Conservation (phyloP, 2,329 filamentous ascomycete species). For the Escovopsis sp. region DNA sequence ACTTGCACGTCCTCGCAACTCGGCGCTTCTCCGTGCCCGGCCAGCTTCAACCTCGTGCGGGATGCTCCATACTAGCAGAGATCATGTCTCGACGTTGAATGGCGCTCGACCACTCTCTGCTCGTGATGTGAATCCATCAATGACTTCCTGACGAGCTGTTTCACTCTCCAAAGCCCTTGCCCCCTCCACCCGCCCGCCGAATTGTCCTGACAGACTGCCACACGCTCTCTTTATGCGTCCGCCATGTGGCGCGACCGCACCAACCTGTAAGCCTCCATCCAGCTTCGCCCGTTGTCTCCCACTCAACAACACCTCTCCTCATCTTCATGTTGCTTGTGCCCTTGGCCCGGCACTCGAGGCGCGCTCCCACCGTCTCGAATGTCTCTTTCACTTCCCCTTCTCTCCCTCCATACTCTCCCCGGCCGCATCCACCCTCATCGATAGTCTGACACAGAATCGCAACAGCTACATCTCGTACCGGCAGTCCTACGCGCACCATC, state of each 20-base stretch:
- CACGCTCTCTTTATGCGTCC: slow-evolving; percentile 28
- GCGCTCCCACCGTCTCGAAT: too few species aligned
- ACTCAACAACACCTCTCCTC: background rate
- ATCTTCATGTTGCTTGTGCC: background rate
- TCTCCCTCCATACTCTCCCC: background rate
- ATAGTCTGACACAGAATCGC: slow-evolving; percentile 4
- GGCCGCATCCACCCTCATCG: too few species aligned
- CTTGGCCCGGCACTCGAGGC: too few species aligned
- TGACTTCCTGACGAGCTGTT: slow-evolving; percentile 6
- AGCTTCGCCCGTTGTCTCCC: slow-evolving; percentile 6
- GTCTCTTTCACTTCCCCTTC: background rate
- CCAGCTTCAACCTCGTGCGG: slow-evolving; percentile 3
- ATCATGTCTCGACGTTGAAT: background rate
- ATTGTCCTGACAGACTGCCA: slow-evolving; percentile 13
- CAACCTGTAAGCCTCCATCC: slow-evolving; percentile 58
- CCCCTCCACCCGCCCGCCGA: background rate
- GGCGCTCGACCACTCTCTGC: slow-evolving; percentile 1
- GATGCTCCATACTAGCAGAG: background rate
- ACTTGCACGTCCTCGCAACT: too few species aligned
- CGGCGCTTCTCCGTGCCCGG: background rate
- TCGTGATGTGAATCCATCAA: slow-evolving; percentile 6
- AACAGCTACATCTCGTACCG: slow-evolving; percentile 93
- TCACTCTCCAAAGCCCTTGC: slow-evolving; percentile 4
- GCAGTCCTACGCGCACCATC: slow-evolving; percentile 94
- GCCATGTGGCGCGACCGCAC: slow-evolving; percentile 98